A percentile compares a stretch with the other conserved stretches of the same genome.
phyloP scores from a whole-genome alignment of 148 eudicot species.

The Vaccinium vitisidaea region DNA sequence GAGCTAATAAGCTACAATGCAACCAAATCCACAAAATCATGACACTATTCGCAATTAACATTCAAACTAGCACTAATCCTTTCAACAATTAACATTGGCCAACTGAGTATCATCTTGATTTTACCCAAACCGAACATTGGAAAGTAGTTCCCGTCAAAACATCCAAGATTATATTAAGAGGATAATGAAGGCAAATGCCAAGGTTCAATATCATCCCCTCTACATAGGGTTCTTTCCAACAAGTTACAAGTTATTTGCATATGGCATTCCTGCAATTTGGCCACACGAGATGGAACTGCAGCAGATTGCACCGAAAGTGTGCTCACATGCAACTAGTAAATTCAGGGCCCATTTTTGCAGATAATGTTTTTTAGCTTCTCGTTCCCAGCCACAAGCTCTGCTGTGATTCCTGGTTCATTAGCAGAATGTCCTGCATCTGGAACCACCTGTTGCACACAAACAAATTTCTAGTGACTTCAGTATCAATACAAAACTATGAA shows the following conservation, averaged over 20 bases:
- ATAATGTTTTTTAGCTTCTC: slow-evolving; percentile 64
- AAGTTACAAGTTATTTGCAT: background rate
- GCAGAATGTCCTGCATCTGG: slow-evolving; percentile 93
- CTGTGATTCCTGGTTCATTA: slow-evolving; percentile 76
- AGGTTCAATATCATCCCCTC: background rate
- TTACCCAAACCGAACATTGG: background rate
- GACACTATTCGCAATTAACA: background rate
- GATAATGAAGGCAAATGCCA: background rate
- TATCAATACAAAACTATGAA: background rate
- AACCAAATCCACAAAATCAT: background rate
- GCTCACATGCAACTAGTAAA: background rate
- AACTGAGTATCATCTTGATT: background rate
- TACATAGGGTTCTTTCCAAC: background rate
- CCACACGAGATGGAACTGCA: background rate
- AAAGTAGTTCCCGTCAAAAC: background rate
- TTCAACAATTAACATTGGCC: background rate
- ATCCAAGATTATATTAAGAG: background rate
- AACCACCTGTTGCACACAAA: slow-evolving; percentile 59
- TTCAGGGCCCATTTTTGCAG: slow-evolving; percentile 33
- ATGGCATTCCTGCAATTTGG: background rate
- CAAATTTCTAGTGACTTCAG: slow-evolving; percentile 1
- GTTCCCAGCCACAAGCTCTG: slow-evolving; percentile 90
- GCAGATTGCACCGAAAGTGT: background rate
- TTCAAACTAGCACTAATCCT: background rate
- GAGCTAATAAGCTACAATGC: background rate